Conservation (phyloP, 805 yeast genomes). For the Groenewaldozyma tartarivorans region DNA sequence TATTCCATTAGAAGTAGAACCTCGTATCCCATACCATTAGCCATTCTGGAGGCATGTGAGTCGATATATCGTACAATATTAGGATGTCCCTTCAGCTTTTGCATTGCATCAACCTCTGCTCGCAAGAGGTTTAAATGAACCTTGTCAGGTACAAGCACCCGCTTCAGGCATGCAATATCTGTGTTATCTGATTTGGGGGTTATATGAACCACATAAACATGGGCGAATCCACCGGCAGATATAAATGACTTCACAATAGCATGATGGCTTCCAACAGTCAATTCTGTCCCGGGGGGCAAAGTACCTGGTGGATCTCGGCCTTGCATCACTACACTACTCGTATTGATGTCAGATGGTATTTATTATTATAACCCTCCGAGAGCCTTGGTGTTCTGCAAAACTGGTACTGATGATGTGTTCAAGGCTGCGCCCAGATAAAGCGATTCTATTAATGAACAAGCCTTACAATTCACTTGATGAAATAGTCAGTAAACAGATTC, state of each 20-base stretch:
- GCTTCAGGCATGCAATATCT: constrained; percentile 68
- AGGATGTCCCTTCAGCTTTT: constrained; percentile 65
- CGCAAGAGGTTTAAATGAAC: constrained; percentile 69
- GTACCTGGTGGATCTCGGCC: constrained; percentile 44
- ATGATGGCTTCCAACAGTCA: constrained; percentile 77
- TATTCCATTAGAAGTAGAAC: constrained; percentile 88
- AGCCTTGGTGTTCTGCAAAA: no score
- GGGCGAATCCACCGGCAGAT: constrained; percentile 91
- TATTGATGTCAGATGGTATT: no score
- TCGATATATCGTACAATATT: constrained; percentile 87
- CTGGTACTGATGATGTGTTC: no score
- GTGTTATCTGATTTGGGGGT: constrained; percentile 49
- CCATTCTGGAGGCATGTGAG: constrained; percentile 80
- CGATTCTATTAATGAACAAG: no score
- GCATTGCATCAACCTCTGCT: constrained; percentile 97
- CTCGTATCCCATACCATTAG: constrained; percentile 47
- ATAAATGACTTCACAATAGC: constrained; percentile 62
- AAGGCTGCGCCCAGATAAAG: no score
- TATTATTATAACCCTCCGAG: no score
- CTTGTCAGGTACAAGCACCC: constrained; percentile 94
- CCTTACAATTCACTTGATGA: no score
- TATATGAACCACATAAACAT: constrained; percentile 73
- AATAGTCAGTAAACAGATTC: no score
- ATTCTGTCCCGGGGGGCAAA: constrained; percentile 63
- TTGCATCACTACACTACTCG: no score